Conservation (phyloP, 2,329 filamentous ascomycete genomes). For the Aspergillus pseudonomiae region DNA sequence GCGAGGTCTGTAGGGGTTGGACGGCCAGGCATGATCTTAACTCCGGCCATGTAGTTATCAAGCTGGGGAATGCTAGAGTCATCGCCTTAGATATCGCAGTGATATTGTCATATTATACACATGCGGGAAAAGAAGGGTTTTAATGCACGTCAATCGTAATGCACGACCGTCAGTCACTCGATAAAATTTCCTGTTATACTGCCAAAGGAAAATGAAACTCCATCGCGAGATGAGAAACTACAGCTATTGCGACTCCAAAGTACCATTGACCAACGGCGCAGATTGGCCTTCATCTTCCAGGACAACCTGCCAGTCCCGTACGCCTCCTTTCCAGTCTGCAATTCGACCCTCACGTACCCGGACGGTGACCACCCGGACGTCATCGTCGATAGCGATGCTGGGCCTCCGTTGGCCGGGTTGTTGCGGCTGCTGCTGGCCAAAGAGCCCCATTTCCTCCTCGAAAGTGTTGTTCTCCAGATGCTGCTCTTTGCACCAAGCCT, state of each 20-base stretch:
- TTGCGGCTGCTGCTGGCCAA: constrained; percentile 41
- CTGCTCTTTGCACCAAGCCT: constrained; percentile 77
- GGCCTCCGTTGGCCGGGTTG: constrained; percentile 33
- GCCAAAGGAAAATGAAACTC: no score
- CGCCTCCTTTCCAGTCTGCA: constrained; percentile 92
- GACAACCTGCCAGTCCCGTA: constrained; percentile 71
- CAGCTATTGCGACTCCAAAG: constrained; percentile 5
- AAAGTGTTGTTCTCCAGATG: constrained; percentile 95
- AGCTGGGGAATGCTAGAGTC: not conserved
- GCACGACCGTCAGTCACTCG: not conserved
- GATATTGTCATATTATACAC: constrained; percentile 3
- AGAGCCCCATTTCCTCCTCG: constrained; percentile 55
- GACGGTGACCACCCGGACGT: constrained; percentile 86
- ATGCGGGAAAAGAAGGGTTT: not conserved
- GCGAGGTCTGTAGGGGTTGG: not conserved
- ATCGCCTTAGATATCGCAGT: not conserved
- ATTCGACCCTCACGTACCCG: constrained; percentile 82
- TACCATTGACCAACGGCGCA: constrained; percentile 34
- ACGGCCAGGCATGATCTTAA: not conserved
- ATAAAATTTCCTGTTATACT: not conserved
- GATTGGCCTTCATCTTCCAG: constrained; percentile 32
- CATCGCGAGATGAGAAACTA: not conserved
- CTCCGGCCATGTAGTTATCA: not conserved
- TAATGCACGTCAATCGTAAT: constrained; percentile 7
- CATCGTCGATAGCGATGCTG: constrained; percentile 71